Conservation (phyloP, 208 protist genomes). For the Acanthamoeba castellanii region DNA sequence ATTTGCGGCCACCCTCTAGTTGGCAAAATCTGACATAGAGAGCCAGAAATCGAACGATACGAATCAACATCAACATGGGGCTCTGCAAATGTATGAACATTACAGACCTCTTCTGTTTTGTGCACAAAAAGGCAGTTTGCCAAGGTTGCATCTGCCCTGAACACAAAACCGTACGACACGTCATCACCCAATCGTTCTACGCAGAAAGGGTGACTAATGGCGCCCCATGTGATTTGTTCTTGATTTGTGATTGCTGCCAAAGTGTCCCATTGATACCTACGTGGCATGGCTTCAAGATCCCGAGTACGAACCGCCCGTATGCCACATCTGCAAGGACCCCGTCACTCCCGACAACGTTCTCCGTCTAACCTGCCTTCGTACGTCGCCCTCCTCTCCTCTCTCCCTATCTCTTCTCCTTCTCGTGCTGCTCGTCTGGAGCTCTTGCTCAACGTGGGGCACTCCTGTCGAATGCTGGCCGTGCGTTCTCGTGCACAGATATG, state of each 20-base stretch:
- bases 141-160: constrained; percentile 71
- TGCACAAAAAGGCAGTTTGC: constrained; percentile 77
- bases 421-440: background rate
- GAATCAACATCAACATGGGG: constrained; percentile 43
- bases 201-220: background rate
- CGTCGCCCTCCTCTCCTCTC: background rate
- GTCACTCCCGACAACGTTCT: constrained; percentile 71
- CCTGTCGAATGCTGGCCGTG: background rate
- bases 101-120: constrained; percentile 77
- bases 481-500: constrained; percentile 41
- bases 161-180: constrained; percentile 57
- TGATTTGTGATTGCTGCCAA: background rate
- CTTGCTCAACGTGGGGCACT: background rate
- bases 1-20: too few species aligned
- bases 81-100: constrained; percentile 78
- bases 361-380: constrained; percentile 70
- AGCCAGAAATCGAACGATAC: too few species aligned
- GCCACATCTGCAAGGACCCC: constrained; percentile 71
- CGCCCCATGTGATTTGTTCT: background rate
- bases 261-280: constrained; percentile 72
- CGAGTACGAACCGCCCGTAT: constrained; percentile 67
- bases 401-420: background rate
- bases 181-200: background rate
- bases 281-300: constrained; percentile 75
- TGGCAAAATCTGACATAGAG: too few species aligned